Evolutionary conservation across 352 stramenopile species (phyloP).

Genomic region (Globisporangium polare): DNA sequence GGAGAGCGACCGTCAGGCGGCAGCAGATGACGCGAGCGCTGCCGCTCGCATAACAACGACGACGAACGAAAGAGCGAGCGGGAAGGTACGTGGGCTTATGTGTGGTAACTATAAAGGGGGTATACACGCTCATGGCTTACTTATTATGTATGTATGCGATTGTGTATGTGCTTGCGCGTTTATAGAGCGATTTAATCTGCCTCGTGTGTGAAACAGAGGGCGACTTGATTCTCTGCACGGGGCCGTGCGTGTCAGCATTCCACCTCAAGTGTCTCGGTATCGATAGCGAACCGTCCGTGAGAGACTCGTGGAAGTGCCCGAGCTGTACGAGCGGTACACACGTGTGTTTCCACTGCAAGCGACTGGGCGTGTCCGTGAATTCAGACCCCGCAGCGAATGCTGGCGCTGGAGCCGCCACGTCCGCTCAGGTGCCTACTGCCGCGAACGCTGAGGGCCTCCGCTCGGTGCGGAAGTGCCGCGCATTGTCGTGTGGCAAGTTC

Average conservation of each 20-base stretch:
- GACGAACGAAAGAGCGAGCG: not conserved
- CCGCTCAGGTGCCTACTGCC: not conserved
- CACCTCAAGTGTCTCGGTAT: slow-evolving; percentile 46
- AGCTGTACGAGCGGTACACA: slow-evolving; percentile 51
- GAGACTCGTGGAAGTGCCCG: slow-evolving; percentile 49
- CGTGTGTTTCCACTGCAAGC: slow-evolving; percentile 82
- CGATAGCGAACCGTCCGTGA: not conserved
- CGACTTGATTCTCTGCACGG: slow-evolving; percentile 46
- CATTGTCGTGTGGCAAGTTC: slow-evolving; percentile 81
- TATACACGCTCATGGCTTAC: not conserved
- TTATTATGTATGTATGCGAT: not conserved
- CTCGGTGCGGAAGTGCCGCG: slow-evolving; percentile 69
- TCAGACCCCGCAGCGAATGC: not conserved
- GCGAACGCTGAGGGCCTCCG: slow-evolving; percentile 11
- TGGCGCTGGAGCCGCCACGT: not conserved
- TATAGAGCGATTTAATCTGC: slow-evolving; percentile 59
- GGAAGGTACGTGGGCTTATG: not conserved
- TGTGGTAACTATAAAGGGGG: not conserved
- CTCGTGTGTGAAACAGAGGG: slow-evolving; percentile 62
- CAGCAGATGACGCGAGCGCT: not conserved
- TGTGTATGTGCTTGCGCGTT: not conserved
- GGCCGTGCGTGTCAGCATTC: slow-evolving; percentile 73
- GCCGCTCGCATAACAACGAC: not conserved
- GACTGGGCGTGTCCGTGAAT: slow-evolving; percentile 29
- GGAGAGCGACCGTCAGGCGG: slow-evolving; percentile 7